A percentile compares a stretch with the other conserved stretches of the same genome.
phyloP scores from a whole-genome alignment of 1,284 basidiomycete genomes.

The Papiliotrema flavescens region DNA sequence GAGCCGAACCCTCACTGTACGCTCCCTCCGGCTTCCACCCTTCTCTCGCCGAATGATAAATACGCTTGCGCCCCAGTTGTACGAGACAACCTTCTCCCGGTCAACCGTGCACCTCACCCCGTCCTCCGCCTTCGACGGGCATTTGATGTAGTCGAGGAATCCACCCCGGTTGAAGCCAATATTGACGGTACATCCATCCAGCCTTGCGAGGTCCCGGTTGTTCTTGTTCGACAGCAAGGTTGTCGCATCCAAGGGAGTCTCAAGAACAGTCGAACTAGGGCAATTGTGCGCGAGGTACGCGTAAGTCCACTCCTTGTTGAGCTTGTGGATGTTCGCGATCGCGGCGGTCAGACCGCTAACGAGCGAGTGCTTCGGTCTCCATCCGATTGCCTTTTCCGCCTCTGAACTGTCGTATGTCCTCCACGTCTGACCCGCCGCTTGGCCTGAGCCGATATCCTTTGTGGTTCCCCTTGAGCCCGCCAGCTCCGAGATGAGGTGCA shows the following conservation, averaged over 20 bases:
- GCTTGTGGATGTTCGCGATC: constrained; percentile 19
- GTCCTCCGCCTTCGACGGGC: constrained; percentile 20
- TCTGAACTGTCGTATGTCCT: not conserved
- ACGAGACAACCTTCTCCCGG: constrained; percentile 26
- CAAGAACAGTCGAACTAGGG: constrained; percentile 15
- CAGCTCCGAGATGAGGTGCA: constrained; percentile 33
- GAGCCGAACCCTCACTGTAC: constrained; percentile 26
- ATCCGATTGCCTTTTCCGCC: constrained; percentile 18
- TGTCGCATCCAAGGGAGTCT: constrained; percentile 5
- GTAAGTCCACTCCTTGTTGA: constrained; percentile 25
- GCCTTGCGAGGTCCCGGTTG: constrained; percentile 35
- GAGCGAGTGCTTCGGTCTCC: constrained; percentile 23
- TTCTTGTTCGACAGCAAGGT: constrained; percentile 28
- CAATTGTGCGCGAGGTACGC: constrained; percentile 33
- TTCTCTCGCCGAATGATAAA: constrained; percentile 17
- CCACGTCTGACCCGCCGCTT: constrained; percentile 1
- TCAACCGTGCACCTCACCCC: constrained; percentile 33
- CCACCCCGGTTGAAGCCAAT: constrained; percentile 41
- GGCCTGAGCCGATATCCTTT: constrained; percentile 31
- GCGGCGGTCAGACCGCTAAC: constrained; percentile 26
- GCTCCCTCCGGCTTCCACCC: constrained; percentile 10
- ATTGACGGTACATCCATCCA: constrained; percentile 43
- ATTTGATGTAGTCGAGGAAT: constrained; percentile 43
- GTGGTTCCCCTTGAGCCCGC: constrained; percentile 38
- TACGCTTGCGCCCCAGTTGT: constrained; percentile 42